Percentiles rank a stretch among this genome's conserved stretches.
Evolutionary conservation across 2,329 filamentous ascomycete genomes (phyloP).

Genomic region (Alternaria rosae): DNA sequence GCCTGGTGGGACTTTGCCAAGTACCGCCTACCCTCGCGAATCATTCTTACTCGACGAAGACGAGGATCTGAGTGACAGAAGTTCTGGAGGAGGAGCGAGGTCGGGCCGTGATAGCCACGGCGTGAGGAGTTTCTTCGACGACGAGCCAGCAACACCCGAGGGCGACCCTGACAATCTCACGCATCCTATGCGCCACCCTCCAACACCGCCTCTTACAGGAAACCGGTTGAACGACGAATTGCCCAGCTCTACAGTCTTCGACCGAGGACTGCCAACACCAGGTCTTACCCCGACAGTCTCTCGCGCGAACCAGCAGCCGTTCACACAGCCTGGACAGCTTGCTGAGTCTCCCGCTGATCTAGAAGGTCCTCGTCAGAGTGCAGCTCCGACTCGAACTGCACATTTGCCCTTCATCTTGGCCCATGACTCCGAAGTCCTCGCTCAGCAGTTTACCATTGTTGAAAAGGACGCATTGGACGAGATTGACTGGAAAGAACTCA

Average conservation of each 20-base stretch:
- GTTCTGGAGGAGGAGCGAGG: slow-evolving; percentile 59
- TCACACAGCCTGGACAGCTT: slow-evolving; percentile 19
- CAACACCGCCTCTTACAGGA: slow-evolving; percentile 54
- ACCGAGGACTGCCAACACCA: slow-evolving; percentile 48
- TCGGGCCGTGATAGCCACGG: slow-evolving; percentile 49
- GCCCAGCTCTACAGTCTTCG: slow-evolving; percentile 41
- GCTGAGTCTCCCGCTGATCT: slow-evolving; percentile 33
- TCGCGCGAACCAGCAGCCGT: slow-evolving; percentile 31
- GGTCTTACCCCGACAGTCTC: slow-evolving; percentile 48
- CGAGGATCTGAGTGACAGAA: slow-evolving; percentile 63
- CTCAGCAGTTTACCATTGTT: slow-evolving; percentile 84
- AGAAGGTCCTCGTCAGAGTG: slow-evolving; percentile 26
- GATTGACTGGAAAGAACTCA: slow-evolving; percentile 87
- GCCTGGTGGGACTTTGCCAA: slow-evolving; percentile 53
- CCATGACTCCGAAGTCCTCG: slow-evolving; percentile 79
- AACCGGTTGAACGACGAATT: slow-evolving; percentile 38
- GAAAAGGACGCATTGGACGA: slow-evolving; percentile 87
- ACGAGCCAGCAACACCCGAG: slow-evolving; percentile 51
- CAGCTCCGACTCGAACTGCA: slow-evolving; percentile 11
- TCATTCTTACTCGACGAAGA: slow-evolving; percentile 63
- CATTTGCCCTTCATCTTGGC: slow-evolving; percentile 83
- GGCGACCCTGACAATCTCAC: slow-evolving; percentile 37
- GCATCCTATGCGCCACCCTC: slow-evolving; percentile 50
- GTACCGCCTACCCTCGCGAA: slow-evolving; percentile 35
- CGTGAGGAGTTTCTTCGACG: slow-evolving; percentile 59